Conservation (phyloP, 2,329 filamentous ascomycete species). For the Achaetomium macrosporum region DNA sequence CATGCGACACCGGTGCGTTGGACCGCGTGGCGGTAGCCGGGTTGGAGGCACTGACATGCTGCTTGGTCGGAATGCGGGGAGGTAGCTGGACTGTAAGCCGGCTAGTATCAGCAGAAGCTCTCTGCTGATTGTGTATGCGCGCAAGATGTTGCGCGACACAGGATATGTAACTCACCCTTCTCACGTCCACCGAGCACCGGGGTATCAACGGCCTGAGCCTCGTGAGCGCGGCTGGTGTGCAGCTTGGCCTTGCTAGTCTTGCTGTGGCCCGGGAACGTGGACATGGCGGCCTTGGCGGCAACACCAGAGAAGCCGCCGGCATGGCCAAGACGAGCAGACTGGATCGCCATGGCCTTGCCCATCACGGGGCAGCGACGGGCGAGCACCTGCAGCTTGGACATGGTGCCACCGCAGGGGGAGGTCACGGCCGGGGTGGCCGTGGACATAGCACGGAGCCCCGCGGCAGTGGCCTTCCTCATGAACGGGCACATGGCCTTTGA, state of each 20-base stretch:
- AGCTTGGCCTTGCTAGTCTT: slow-evolving; percentile 63
- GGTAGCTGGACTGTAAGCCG: slow-evolving; percentile 31
- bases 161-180: slow-evolving; percentile 38
- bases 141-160: background rate
- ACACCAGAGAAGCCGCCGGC: slow-evolving; percentile 35
- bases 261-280: slow-evolving; percentile 45
- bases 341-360: slow-evolving; percentile 93
- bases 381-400: slow-evolving; percentile 93
- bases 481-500: slow-evolving; percentile 97
- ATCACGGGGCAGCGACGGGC: slow-evolving; percentile 96
- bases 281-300: slow-evolving; percentile 43
- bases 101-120: slow-evolving; percentile 8
- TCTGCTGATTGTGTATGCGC: background rate
- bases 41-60: slow-evolving; percentile 12
- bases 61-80: slow-evolving; percentile 26
- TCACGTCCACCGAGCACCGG: slow-evolving; percentile 39
- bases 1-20: slow-evolving; percentile 27
- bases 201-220: slow-evolving; percentile 70
- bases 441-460: slow-evolving; percentile 83
- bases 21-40: slow-evolving; percentile 28
- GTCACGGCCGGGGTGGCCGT: slow-evolving; percentile 53
- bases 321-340: slow-evolving; percentile 55
- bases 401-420: slow-evolving; percentile 79
- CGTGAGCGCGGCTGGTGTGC: slow-evolving; percentile 72
- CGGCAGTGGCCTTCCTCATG: slow-evolving; percentile 87